Percentiles rank a stretch among this genome's conserved stretches.
These are phyloP conservation scores for Mycena olivaceomarginata DNA, from an alignment of 768 basidiomycete species.

Conservation along the genomic window DNA sequence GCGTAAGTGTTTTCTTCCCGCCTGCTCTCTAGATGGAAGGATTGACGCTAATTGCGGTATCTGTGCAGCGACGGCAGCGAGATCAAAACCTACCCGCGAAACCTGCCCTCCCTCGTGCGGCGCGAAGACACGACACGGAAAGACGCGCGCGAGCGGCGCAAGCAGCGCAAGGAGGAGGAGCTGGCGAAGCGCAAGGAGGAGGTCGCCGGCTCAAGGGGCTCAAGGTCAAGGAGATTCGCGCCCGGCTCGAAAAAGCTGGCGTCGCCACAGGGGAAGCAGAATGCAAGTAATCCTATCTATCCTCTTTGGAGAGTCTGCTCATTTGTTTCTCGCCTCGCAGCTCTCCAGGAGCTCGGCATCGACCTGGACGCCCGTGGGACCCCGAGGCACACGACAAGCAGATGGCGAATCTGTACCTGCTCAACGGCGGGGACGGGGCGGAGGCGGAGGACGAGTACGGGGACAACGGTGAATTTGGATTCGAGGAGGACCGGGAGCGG, in stretches of 20 bases:
- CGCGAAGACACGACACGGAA: slow-evolving; percentile 88
- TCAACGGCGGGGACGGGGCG: slow-evolving; percentile 57
- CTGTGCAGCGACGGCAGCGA: slow-evolving; percentile 74
- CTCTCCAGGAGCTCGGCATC: slow-evolving; percentile 71
- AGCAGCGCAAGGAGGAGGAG: slow-evolving; percentile 88
- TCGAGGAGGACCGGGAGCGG: slow-evolving; percentile 72
- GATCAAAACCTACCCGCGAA: slow-evolving; percentile 87
- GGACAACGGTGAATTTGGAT: slow-evolving; percentile 40
- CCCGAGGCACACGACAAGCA: slow-evolving; percentile 88
- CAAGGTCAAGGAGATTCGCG: slow-evolving; percentile 89
- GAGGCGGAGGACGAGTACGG: slow-evolving; percentile 54
- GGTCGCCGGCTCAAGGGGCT: slow-evolving; percentile 87
- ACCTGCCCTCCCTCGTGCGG: slow-evolving; percentile 76
- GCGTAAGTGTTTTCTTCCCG: slow-evolving; percentile 72
- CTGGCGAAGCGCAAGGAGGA: slow-evolving; percentile 85
- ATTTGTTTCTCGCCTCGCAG: slow-evolving; percentile 55
- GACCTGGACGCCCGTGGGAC: slow-evolving; percentile 98
- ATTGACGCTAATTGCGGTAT: not conserved
- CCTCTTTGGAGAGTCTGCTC: not conserved
- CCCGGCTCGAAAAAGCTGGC: slow-evolving; percentile 86
- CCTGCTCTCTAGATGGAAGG: too few relatives aligned
- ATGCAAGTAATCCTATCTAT: slow-evolving; percentile 52
- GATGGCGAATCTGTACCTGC: slow-evolving; percentile 85
- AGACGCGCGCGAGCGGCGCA: slow-evolving; percentile 87
- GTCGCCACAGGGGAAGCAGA: slow-evolving; percentile 63